Percentiles rank a stretch among this genome's conserved stretches.
phyloP scores from a whole-genome alignment of 1,139 yeast species.

The Scheffersomyces titani region DNA sequence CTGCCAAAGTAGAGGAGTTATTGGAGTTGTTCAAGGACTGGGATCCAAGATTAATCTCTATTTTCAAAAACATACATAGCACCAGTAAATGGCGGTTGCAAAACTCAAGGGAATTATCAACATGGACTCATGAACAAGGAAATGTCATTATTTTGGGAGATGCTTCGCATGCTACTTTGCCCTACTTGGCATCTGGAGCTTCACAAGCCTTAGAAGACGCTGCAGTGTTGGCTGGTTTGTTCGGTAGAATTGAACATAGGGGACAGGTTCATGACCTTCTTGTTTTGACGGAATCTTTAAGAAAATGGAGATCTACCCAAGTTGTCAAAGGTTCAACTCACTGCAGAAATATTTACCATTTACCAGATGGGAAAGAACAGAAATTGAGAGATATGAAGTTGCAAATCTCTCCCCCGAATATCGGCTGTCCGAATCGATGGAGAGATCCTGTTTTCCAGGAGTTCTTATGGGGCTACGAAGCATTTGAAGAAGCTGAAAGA shows the following conservation, averaged over 20 bases:
- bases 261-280: constrained; percentile 14
- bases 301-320: constrained; percentile 26
- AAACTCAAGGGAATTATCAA: constrained; percentile 24
- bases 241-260: constrained; percentile 11
- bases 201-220: constrained; percentile 24
- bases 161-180: constrained; percentile 39
- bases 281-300: constrained; percentile 14
- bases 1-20: constrained; percentile 24
- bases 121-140: constrained; percentile 12
- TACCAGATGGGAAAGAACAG: constrained; percentile 25
- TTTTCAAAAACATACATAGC: constrained; percentile 20
- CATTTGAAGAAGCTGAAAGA: constrained; percentile 21
- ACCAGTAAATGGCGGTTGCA: constrained; percentile 33
- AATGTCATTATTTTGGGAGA: constrained; percentile 15
- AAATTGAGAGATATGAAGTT: constrained; percentile 18
- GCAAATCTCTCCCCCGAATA: constrained; percentile 12
- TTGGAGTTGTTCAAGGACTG: constrained; percentile 22
- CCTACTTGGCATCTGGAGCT: constrained; percentile 43
- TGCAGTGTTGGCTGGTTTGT: constrained; percentile 15
- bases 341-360: constrained; percentile 23
- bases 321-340: constrained; percentile 25
- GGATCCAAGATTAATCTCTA: constrained; percentile 26
- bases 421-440: constrained; percentile 27
- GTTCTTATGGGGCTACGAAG: constrained; percentile 27
- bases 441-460: constrained; percentile 26